Evolutionary conservation across 805 yeast genomes (phyloP).

Genomic region (Dipodascus albidus): DNA sequence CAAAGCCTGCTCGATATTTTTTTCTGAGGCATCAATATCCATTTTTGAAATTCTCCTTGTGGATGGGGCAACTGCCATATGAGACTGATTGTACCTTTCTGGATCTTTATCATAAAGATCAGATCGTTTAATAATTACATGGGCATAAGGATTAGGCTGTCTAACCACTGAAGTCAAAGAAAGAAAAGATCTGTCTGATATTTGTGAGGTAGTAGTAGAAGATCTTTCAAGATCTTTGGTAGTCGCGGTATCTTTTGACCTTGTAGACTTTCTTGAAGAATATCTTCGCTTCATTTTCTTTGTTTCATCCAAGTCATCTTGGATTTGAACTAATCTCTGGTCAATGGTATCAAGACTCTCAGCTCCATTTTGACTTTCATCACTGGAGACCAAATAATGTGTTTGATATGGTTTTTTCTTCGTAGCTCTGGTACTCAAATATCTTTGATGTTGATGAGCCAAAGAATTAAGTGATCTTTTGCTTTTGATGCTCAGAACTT

Average conservation of each 20-base stretch:
- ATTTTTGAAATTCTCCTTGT: neutral
- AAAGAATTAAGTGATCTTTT: neutral
- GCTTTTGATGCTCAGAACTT: neutral
- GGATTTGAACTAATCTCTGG: neutral
- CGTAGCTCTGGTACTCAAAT: neutral
- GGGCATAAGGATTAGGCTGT: neutral
- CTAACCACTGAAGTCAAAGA: neutral
- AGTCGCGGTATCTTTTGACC: neutral
- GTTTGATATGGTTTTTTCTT: neutral
- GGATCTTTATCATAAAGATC: neutral
- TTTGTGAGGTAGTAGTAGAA: neutral
- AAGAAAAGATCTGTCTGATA: neutral
- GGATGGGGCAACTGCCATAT: neutral
- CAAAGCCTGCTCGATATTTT: constrained; percentile 19
- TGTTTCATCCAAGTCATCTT: neutral
- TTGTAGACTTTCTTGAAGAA: neutral
- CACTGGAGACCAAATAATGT: too few species aligned
- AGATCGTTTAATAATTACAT: neutral
- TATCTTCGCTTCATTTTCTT: neutral
- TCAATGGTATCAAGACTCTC: neutral
- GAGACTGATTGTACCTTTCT: neutral
- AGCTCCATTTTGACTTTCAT: neutral
- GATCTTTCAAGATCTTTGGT: neutral
- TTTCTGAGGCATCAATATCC: neutral
- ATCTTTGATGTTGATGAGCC: neutral